Evolutionary conservation across 2,329 filamentous ascomycete species (phyloP), one percentile per base, ranked within the genome.

Genomic region (Cladosporium cucumerinum): DNA sequence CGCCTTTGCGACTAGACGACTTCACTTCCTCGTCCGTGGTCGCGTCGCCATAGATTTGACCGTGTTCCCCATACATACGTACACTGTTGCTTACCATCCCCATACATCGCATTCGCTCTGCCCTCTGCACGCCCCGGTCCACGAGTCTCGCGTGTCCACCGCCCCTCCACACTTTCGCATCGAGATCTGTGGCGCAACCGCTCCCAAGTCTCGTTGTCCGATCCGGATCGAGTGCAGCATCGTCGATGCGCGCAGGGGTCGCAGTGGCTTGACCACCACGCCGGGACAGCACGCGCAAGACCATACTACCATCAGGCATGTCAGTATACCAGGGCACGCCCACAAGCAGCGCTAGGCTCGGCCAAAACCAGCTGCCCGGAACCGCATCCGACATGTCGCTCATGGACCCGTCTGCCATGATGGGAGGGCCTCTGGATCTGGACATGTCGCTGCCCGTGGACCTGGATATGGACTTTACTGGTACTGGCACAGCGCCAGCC

Each of bases 371-470:
- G 72, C 71, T 75, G 69, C 67, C 67, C 52, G 69, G 67, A 28
- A 67, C 67, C 39, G 64, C 68, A 34, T 67, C 72, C 39, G 73
- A 74, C 67, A 62, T 96, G 75, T 97, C 92, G 72, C 97, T 93
- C 76, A 87, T 90, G 70, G 93, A 75, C 72, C 74, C 73, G 54
- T 68, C 73, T 57, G 71, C 73, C 67, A 69, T 81, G 66, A 74
- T 80, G 72, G 76, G 75, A 62, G 36, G 36, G 3, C 32, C 49
- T 30, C 71, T 81, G 61, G 79, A 82, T 71, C 75, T 81, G 66
- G 78, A 81, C 68, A 78, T 79, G 71, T 77, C 79, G 70, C 73
- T 82, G 70, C 74, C 77, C 64, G 79, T 81, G 77, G 81, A 81
- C 69, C 74, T 84, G 66, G 79, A 82, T 67, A 73, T 82, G 66